Base-by-base conservation (phyloP, 768 basidiomycete species). In the Dioszegia hungarica region DNA sequence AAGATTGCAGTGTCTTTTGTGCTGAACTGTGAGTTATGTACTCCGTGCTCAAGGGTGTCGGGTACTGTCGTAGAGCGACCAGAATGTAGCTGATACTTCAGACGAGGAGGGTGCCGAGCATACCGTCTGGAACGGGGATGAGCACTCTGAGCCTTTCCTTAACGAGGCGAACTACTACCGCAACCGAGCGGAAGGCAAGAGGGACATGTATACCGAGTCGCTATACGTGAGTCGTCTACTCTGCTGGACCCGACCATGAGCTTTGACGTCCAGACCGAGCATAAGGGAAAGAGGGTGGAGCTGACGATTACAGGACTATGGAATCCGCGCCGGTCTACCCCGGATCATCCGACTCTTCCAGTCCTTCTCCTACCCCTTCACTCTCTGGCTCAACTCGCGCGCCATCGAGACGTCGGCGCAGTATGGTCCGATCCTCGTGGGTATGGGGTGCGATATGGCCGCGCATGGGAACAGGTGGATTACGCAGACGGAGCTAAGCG, bases 1-100 rank as follows among this genome's bases (percentile, higher is more conserved):
- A 66, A 66, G 53, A 69, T 69, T 24, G 67, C 67, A 14, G 61
- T 69, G 0, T 61, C 59, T 38, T 69, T 69, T 33, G 59, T 63
- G 2, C 29, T 66, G 28, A 69, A 66, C 52, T 66, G 62, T 63
- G 36, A 44, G 62, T 49, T 12, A 6, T 12, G 10, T 19, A 11
- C 45, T n/a, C n/a, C n/a, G n/a, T n/a, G n/a, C n/a, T n/a, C n/a
- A n/a, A n/a, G n/a, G n/a, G n/a, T n/a, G n/a, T n/a, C n/a, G n/a
- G n/a, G n/a, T n/a, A n/a, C n/a, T n/a, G n/a, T n/a, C n/a, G n/a
- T n/a, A n/a, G n/a, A n/a, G n/a, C n/a, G n/a, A n/a, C n/a, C n/a
- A n/a, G 25, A 29, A 3, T 24, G 10, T 3, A n/a, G 45, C 45
- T 47, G n/a, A 49, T 33, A 22, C 10, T 10, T 4, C 20, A 49